Percentiles rank a stretch among this genome's conserved stretches.
These are phyloP conservation scores for Spathaspora sp. DNA, from an alignment of 1,139 yeast species.

Conservation along the genomic window DNA sequence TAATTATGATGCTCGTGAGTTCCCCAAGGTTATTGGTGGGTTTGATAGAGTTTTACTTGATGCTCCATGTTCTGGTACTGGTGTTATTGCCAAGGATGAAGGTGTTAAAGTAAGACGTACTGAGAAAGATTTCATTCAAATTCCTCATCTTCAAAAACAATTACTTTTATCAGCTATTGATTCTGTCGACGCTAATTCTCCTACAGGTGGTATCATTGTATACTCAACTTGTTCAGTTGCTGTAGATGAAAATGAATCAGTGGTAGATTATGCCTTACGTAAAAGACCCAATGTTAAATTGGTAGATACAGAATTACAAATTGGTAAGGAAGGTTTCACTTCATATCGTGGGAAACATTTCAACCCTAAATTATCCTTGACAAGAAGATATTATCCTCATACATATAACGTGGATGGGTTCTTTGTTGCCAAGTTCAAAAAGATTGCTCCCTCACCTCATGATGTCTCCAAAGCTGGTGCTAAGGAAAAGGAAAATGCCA, in stretches of 20 bases:
- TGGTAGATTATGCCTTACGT: constrained; percentile 95
- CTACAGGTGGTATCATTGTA: constrained; percentile 92
- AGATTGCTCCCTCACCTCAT: constrained; percentile 82
- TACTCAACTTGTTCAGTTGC: constrained; percentile 98
- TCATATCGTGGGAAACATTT: constrained; percentile 92
- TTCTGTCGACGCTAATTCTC: constrained; percentile 89
- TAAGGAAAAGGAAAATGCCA: constrained; percentile 76
- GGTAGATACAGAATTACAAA: constrained; percentile 89
- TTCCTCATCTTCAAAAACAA: constrained; percentile 96
- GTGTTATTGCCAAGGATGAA: constrained; percentile 97
- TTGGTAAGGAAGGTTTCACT: constrained; percentile 95
- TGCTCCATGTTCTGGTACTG: constrained; percentile 99
- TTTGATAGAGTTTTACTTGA: constrained; percentile 92
- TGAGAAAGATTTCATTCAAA: constrained; percentile 93
- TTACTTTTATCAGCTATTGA: constrained; percentile 91
- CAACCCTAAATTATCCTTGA: constrained; percentile 70
- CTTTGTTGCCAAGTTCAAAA: constrained; percentile 93
- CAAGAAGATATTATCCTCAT: constrained; percentile 97
- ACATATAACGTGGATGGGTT: constrained; percentile 98
- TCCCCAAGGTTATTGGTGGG: constrained; percentile 97
- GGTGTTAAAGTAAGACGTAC: constrained; percentile 92
- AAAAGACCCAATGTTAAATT: constrained; percentile 95
- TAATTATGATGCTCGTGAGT: constrained; percentile 97
- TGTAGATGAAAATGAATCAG: constrained; percentile 98
- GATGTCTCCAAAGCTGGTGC: constrained; percentile 88